phyloP scores from a whole-genome alignment of 768 basidiomycete genomes.

The Mycena vitilis region DNA sequence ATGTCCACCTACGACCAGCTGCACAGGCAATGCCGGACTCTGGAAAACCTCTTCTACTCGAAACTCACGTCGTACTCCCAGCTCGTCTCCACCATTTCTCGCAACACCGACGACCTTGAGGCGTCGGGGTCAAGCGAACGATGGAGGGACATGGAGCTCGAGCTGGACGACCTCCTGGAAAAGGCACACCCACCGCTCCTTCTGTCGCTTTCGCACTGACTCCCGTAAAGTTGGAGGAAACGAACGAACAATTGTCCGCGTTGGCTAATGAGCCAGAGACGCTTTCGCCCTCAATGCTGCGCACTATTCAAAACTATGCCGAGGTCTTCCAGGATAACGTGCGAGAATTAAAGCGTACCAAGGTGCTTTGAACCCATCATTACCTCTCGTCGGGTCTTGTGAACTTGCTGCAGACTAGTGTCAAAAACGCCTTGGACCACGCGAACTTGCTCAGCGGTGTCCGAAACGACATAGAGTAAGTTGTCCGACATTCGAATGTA shows the following conservation, averaged over 20 bases:
- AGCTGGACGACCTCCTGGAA: conserved; percentile 86
- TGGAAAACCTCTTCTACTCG: conserved; percentile 92
- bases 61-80: conserved; percentile 93
- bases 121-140: conserved; percentile 76
- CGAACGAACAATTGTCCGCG: conserved; percentile 80
- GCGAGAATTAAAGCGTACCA: conserved; percentile 87
- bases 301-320: conserved; percentile 90
- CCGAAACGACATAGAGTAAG: conserved; percentile 95
- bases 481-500: neutral
- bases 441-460: conserved; percentile 91
- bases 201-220: conserved; percentile 29
- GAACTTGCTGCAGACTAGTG: conserved; percentile 66
- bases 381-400: neutral
- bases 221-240: conserved; percentile 78
- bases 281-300: conserved; percentile 85
- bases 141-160: conserved; percentile 86
- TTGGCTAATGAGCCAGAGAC: conserved; percentile 76
- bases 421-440: conserved; percentile 85
- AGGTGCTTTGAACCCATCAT: conserved; percentile 57
- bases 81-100: conserved; percentile 75
- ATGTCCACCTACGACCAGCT: conserved; percentile 91
- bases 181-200: conserved; percentile 65
- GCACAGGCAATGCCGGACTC: conserved; percentile 91
- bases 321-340: conserved; percentile 91
- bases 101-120: conserved; percentile 70